A percentile compares a stretch with the other conserved stretches of the same genome.
Evolutionary conservation across 1,284 basidiomycete genomes (phyloP).

Genomic region (Grifola frondosa): DNA sequence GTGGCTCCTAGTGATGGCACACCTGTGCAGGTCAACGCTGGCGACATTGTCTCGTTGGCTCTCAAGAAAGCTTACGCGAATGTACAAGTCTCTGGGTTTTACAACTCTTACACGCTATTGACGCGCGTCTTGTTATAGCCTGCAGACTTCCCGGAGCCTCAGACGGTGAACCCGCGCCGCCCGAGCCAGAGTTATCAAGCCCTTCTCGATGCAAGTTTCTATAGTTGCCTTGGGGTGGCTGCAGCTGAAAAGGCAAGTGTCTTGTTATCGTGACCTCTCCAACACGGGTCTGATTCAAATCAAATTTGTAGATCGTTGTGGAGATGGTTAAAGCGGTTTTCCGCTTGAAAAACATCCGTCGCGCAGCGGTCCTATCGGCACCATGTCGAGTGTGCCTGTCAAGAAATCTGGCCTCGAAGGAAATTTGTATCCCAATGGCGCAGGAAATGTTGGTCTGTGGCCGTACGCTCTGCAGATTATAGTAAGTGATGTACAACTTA

Average conservation of each 20-base stretch:
- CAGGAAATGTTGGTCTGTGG: conserved; percentile 29
- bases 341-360: conserved; percentile 44
- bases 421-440: conserved; percentile 27
- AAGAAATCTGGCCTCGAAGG: conserved; percentile 23
- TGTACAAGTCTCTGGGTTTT: conserved; percentile 32
- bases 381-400: conserved; percentile 34
- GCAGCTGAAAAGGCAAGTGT: conserved; percentile 35
- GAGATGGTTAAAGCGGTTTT: conserved; percentile 48
- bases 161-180: conserved; percentile 39
- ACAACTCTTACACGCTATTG: background rate
- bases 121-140: conserved; percentile 21
- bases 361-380: conserved; percentile 40
- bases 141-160: conserved; percentile 45
- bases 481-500: conserved; percentile 25
- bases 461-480: conserved; percentile 29
- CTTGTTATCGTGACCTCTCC: background rate
- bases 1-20: no score
- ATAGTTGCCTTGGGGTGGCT: conserved; percentile 40
- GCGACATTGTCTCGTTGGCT: conserved; percentile 45
- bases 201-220: conserved; percentile 45
- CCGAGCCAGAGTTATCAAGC: conserved; percentile 38
- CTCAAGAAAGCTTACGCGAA: conserved; percentile 51
- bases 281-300: no score
- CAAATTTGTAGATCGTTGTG: conserved; percentile 31
- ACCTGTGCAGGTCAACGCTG: conserved; percentile 39